These are phyloP conservation scores for Penicillium cinerascens DNA, from an alignment of 495 filamentous ascomycete genomes.

Conservation along the genomic window DNA sequence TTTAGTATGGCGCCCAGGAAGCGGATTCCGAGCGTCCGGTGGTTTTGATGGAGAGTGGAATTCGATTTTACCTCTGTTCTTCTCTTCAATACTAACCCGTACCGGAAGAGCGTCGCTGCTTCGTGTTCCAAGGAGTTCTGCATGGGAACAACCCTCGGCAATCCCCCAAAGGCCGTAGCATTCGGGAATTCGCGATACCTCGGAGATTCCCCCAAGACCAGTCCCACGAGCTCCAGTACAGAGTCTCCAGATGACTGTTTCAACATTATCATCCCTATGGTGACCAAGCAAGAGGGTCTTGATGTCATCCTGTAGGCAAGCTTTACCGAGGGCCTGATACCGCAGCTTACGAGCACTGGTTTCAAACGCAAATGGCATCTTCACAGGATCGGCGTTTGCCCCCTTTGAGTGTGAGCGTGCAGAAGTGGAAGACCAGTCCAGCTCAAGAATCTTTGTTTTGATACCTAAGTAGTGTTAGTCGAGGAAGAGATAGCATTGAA, in stretches of 20 bases:
- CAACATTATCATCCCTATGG: constrained; percentile 81
- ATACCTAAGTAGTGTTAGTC: constrained; percentile 36
- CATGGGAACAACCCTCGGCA: constrained; percentile 56
- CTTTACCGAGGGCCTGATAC: constrained; percentile 65
- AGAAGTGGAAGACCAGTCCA: constrained; percentile 42
- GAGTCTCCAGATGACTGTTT: constrained; percentile 79
- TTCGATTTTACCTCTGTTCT: constrained; percentile 7
- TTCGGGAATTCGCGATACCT: constrained; percentile 69
- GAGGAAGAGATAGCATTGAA: background rate
- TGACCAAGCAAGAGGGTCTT: constrained; percentile 69
- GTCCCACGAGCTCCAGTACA: constrained; percentile 53
- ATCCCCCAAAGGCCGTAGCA: constrained; percentile 71
- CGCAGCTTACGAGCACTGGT: constrained; percentile 70
- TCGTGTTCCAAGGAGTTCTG: constrained; percentile 2
- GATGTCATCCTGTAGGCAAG: constrained; percentile 49
- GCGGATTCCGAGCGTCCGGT: background rate
- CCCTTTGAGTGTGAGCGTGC: too few relatives aligned
- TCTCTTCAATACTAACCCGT: constrained; percentile 8
- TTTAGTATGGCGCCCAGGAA: too few relatives aligned
- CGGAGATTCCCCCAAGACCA: constrained; percentile 69
- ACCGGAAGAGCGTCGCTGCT: background rate
- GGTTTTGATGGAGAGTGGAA: background rate
- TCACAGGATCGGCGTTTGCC: constrained; percentile 34
- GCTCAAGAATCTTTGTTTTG: constrained; percentile 45
- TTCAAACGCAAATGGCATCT: constrained; percentile 64